These are phyloP conservation scores for Fusarium torreyae DNA, from an alignment of 2,329 filamentous ascomycete genomes.

Conservation along the genomic window DNA sequence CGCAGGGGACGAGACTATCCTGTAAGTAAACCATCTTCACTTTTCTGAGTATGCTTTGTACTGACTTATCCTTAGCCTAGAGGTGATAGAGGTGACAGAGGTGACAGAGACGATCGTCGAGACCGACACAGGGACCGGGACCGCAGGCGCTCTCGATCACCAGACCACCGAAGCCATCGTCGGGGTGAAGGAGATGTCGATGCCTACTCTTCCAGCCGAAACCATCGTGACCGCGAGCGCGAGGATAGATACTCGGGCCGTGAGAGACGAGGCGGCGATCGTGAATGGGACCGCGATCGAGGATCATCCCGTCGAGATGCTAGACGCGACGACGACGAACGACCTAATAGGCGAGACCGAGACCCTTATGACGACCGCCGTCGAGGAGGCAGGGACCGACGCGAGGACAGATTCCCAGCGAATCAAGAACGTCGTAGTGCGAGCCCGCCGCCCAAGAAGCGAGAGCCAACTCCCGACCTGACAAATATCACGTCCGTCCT, in stretches of 20 bases:
- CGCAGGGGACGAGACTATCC: slow-evolving; percentile 71
- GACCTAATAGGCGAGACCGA: slow-evolving; percentile 71
- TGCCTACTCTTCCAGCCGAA: slow-evolving; percentile 92
- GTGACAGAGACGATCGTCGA: slow-evolving; percentile 55
- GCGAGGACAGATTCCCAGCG: slow-evolving; percentile 55
- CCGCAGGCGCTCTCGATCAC: slow-evolving; percentile 88
- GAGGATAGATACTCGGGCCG: slow-evolving; percentile 90
- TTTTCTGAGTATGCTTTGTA: background rate
- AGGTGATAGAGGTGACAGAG: slow-evolving; percentile 53
- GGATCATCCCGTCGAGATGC: slow-evolving; percentile 72
- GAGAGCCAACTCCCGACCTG: slow-evolving; percentile 95
- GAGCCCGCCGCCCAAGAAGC: slow-evolving; percentile 87
- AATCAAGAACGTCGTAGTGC: slow-evolving; percentile 78
- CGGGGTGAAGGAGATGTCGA: slow-evolving; percentile 86
- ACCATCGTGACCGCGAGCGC: slow-evolving; percentile 92
- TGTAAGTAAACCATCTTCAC: slow-evolving; percentile 55
- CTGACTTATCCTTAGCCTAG: slow-evolving; percentile 51
- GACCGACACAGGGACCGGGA: slow-evolving; percentile 52
- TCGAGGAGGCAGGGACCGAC: slow-evolving; percentile 64
- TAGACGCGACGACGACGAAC: slow-evolving; percentile 76
- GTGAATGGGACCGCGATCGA: slow-evolving; percentile 83
- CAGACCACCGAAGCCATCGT: slow-evolving; percentile 76
- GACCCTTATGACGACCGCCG: slow-evolving; percentile 67
- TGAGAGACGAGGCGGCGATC: slow-evolving; percentile 77
- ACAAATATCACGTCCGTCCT: slow-evolving; percentile 87